Evolutionary conservation across 768 basidiomycete genomes (phyloP), one percentile per base, ranked within the genome.

Genomic region (Clitopilus hobsonii): DNA sequence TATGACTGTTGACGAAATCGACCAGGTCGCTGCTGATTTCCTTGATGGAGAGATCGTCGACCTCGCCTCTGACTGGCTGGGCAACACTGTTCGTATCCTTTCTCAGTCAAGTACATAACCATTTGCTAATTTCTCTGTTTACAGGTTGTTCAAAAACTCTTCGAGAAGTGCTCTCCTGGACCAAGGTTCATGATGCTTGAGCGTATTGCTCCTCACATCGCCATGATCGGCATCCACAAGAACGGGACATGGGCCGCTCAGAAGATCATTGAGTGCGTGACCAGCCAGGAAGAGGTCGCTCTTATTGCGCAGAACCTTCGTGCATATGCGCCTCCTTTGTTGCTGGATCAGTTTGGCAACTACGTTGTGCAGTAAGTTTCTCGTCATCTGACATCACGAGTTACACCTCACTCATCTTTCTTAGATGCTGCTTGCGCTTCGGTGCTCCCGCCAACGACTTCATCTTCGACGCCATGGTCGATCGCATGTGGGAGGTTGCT

Each of bases 231-330:
- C 24, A 94, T 96, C 54, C 97, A 99, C 78, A 98, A 98, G 78
- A 98, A 99, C 61, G 97, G 97, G 25, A 99, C 97, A 0, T 98
- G 97, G 97, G 96, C 96, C 2, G 95, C 95, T 2, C 97, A 99
- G 72, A 98, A 98, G 80, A 94, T 97, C 66, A 98, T 98, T 56
- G 94, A 98, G 72, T 96, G 94, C 58, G 91, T 94, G 41, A 83
- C 86, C 54, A 86, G 80, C 27, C 85, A 89, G 16, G 94, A 97
- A 53, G 97, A 99, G 68, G 81, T 94, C 53, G 78, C 78, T 5
- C 70, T 96, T 36, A 86, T 99, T 63, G 85, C 91, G 45, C 86
- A 89, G 67, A 90, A 96, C 66, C 71, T 99, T 56, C 78, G 91
- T 56, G 86, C 97, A 0, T 99, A 96, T 67, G 83, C 90, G 10